Conservation (phyloP, 2,329 filamentous ascomycete species). For the Scedosporium minutisporum region DNA sequence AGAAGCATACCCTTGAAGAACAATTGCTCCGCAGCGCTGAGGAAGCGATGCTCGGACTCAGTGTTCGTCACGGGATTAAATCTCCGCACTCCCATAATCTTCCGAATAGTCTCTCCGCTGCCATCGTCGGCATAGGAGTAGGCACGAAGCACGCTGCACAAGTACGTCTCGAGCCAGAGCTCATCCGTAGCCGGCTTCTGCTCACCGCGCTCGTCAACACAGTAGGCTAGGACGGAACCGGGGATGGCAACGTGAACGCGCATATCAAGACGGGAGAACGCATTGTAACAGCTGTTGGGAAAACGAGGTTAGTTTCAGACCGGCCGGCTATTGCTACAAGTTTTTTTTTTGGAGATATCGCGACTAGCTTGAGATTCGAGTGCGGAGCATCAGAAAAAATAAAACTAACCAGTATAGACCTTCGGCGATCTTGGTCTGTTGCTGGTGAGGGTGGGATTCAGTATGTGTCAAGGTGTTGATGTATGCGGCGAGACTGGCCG, state of each 20-base stretch:
- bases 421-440: conserved; percentile 74
- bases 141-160: conserved; percentile 86
- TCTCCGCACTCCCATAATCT: conserved; percentile 90
- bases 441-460: conserved; percentile 59
- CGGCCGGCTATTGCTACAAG: too few species aligned
- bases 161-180: conserved; percentile 93
- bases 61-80: conserved; percentile 98
- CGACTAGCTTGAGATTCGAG: neutral
- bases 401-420: conserved; percentile 76
- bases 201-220: conserved; percentile 91
- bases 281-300: conserved; percentile 75
- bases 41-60: conserved; percentile 93
- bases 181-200: conserved; percentile 89
- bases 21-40: conserved; percentile 85
- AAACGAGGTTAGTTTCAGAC: neutral
- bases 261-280: conserved; percentile 96
- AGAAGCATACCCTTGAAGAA: conserved; percentile 74
- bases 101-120: conserved; percentile 86
- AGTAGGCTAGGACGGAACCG: conserved; percentile 93
- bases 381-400: neutral
- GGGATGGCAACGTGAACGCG: conserved; percentile 96
- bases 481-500: conserved; percentile 91
- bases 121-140: conserved; percentile 97
- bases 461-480: conserved; percentile 96
- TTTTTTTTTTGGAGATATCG: too few species aligned